Base-by-base conservation (phyloP, 805 yeast genomes). In the Yueomyces sp. region DNA sequence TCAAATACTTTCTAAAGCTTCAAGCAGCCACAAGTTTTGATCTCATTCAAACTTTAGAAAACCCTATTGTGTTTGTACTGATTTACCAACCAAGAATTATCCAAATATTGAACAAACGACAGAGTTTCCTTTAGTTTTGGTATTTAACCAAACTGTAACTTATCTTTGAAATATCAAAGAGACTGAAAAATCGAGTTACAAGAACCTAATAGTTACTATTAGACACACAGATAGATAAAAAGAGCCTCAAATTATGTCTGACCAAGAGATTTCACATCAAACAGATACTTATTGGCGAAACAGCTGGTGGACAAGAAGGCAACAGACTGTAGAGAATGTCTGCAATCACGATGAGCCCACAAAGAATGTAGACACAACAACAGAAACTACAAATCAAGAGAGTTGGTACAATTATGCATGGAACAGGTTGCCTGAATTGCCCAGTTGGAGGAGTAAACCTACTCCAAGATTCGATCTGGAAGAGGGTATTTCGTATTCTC, bases 401-500 rank as follows among this genome's bases (percentile, higher is more conserved):
- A 30, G 33, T 30, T 42, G 45, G 44, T 41, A 45, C 32, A 30
- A 36, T 7, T 36, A 29, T 4, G 36, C 40, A 33, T 45, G 48
- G 48, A 45, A 43, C 33, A 42, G 28, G 29, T 11, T 44, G 2
- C 40, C 47, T 39, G 9, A 28, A 41, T 31, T n/a, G 28, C 19
- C n/a, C 7, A 9, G 5, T 6, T 29, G 11, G 34, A 19, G 8
- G 36, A 26, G 5, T 5, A 5, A 34, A 11, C 6, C n/a, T 34
- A 9, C 6, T 9, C 37, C 6, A 5, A 19, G 6, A 9, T 11
- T 34, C 6, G n/a, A 11, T 5, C n/a, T 34, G 26, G 50, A 51
- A n/a, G 52, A 52, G 29, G 42, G 49, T 4, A 48, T 53, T n/a
- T 45, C 53, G 11, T 56, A 58, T 41, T 50, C 59, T 4, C 57